Evolutionary conservation across 306 rosid species (phyloP).

Genomic region (Myrica gale): DNA sequence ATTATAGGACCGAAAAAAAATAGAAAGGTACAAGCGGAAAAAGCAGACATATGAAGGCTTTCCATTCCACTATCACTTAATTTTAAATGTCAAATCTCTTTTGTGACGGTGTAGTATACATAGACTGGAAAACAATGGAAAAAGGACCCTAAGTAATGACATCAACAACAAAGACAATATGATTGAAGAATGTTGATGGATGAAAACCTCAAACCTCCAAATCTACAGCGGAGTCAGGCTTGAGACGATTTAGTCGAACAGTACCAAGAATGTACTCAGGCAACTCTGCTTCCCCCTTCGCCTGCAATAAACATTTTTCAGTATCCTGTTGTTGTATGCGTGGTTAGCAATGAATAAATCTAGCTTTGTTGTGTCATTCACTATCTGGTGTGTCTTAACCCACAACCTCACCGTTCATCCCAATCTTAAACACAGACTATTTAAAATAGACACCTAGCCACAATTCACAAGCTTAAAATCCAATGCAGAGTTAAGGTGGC

Average conservation of each 20-base stretch:
- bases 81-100: not conserved
- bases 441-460: not conserved
- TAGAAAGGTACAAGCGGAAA: not conserved
- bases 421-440: not conserved
- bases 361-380: not conserved
- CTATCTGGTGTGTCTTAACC: not conserved
- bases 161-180: constrained; percentile 1
- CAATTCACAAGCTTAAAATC: not conserved
- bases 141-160: not conserved
- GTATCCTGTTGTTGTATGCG: constrained; percentile 10
- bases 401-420: not conserved
- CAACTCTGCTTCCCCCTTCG: constrained; percentile 68
- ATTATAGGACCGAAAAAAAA: not conserved
- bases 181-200: not conserved
- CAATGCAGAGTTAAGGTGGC: not conserved
- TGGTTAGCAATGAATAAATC: not conserved
- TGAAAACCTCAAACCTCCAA: constrained; percentile 42
- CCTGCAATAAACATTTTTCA: constrained; percentile 49
- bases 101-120: not conserved
- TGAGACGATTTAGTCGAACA: constrained; percentile 68
- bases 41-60: not conserved
- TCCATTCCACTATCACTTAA: not conserved
- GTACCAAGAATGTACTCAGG: constrained; percentile 94
- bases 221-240: constrained; percentile 59
- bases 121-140: not conserved